Percentiles rank a stretch among this genome's conserved stretches.
Conservation (phyloP, 1,284 basidiomycete species). For the Phellopilus nigrolimitatus region DNA sequence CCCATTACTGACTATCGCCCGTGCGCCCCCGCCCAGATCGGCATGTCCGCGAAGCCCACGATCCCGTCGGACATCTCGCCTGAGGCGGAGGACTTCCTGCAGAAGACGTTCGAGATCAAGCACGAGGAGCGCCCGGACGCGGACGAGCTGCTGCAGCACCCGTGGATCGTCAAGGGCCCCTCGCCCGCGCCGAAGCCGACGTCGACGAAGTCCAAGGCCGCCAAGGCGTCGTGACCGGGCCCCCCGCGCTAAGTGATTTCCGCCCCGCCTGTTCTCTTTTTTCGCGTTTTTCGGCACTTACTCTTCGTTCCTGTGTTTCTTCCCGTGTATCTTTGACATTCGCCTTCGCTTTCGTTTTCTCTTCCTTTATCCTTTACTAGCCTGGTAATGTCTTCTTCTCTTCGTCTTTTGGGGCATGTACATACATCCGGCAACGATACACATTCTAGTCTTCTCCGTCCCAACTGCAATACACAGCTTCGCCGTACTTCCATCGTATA, state of each 20-base stretch:
- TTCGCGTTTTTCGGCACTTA: background rate
- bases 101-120: slow-evolving; percentile 81
- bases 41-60: slow-evolving; percentile 76
- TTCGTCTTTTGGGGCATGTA: too few species aligned
- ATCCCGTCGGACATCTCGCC: slow-evolving; percentile 85
- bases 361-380: too few species aligned
- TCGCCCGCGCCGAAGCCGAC: slow-evolving; percentile 12
- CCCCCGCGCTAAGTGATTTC: background rate
- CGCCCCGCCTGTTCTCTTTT: background rate
- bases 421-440: too few species aligned
- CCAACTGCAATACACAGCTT: too few species aligned
- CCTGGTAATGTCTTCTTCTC: too few species aligned
- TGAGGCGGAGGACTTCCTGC: slow-evolving; percentile 82
- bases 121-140: slow-evolving; percentile 82
- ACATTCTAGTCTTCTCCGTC: too few species aligned
- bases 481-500: too few species aligned
- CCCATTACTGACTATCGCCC: background rate
- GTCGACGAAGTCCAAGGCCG: slow-evolving; percentile 16
- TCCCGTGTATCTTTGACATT: background rate
- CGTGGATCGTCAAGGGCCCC: slow-evolving; percentile 58
- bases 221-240: slow-evolving; percentile 7
- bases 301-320: background rate
- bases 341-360: background rate
- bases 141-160: slow-evolving; percentile 66
- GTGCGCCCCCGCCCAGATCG: slow-evolving; percentile 55